Evolutionary conservation across 1,139 yeast species (phyloP).

Genomic region (Nakaseomyces bracarensis): DNA sequence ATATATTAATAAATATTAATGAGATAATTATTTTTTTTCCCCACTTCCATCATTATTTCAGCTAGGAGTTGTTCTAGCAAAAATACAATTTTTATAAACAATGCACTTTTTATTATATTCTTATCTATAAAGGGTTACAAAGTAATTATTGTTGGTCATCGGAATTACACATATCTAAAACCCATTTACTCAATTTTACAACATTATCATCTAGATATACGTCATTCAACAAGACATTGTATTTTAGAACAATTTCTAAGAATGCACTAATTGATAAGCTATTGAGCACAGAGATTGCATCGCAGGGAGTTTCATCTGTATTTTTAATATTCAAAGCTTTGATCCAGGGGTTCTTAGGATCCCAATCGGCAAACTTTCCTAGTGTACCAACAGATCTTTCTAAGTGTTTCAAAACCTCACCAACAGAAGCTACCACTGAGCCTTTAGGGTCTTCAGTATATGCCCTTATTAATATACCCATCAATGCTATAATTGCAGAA

Average conservation of each 20-base stretch:
- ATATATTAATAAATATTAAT: background rate
- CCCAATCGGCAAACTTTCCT: conserved; percentile 38
- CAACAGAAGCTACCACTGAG: conserved; percentile 44
- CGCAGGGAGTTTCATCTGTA: conserved; percentile 17
- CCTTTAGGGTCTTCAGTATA: conserved; percentile 55
- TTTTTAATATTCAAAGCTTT: background rate
- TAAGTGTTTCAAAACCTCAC: conserved; percentile 49
- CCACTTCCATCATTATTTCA: too few relatives aligned
- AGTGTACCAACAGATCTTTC: conserved; percentile 53
- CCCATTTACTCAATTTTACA: conserved; percentile 62
- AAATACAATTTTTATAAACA: too few relatives aligned
- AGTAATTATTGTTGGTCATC: background rate
- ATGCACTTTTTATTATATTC: too few relatives aligned
- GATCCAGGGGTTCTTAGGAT: conserved; percentile 12
- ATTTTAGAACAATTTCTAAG: conserved; percentile 53
- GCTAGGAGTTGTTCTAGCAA: too few relatives aligned
- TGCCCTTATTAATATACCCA: conserved; percentile 45
- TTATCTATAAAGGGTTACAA: background rate
- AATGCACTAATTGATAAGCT: conserved; percentile 57
- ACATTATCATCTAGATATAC: conserved; percentile 54
- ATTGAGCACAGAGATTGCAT: conserved; percentile 47
- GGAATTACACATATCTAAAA: conserved; percentile 41
- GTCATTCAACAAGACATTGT: conserved; percentile 55
- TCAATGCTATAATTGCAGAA: conserved; percentile 50
- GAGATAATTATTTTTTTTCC: too few relatives aligned